Percentiles rank a stretch among this genome's conserved stretches.
Evolutionary conservation across 1,139 yeast species (phyloP).

Genomic region (Kluyveromyces marxianus): DNA sequence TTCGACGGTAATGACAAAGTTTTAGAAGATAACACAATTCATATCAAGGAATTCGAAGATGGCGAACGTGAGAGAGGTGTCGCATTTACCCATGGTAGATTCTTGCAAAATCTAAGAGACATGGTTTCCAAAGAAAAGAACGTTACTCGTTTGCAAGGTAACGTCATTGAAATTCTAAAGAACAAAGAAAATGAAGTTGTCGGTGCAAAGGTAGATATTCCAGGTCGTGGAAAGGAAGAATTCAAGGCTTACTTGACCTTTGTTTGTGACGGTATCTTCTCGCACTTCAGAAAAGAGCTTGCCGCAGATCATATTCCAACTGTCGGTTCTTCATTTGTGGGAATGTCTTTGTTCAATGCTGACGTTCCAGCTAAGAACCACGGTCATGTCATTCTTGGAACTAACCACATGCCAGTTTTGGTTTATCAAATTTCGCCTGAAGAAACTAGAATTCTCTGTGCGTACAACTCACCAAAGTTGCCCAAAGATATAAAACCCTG

Average conservation of each 20-base stretch:
- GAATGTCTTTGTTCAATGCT: constrained; percentile 67
- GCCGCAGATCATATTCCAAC: constrained; percentile 50
- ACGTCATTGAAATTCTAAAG: constrained; percentile 57
- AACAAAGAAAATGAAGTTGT: constrained; percentile 47
- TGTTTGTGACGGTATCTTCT: constrained; percentile 90
- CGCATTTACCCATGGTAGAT: constrained; percentile 88
- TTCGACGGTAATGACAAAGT: constrained; percentile 47
- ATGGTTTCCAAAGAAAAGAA: constrained; percentile 62
- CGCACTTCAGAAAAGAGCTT: constrained; percentile 78
- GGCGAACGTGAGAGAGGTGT: constrained; percentile 65
- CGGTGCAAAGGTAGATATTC: constrained; percentile 54
- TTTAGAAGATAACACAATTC: constrained; percentile 43
- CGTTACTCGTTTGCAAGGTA: constrained; percentile 74
- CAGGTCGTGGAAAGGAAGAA: constrained; percentile 31
- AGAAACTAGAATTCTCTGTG: constrained; percentile 86
- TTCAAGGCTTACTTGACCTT: constrained; percentile 61
- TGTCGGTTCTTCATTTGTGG: constrained; percentile 81
- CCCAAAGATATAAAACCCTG: constrained; percentile 67
- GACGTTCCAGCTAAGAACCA: constrained; percentile 61
- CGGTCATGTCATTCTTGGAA: constrained; percentile 86
- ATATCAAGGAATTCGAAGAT: constrained; percentile 48
- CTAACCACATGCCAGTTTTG: constrained; percentile 73
- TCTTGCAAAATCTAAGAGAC: constrained; percentile 66
- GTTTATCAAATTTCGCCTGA: constrained; percentile 78
- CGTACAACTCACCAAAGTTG: constrained; percentile 64